Conservation (phyloP, 1,284 basidiomycete species). For the Pseudozyma tsukubaensis region DNA sequence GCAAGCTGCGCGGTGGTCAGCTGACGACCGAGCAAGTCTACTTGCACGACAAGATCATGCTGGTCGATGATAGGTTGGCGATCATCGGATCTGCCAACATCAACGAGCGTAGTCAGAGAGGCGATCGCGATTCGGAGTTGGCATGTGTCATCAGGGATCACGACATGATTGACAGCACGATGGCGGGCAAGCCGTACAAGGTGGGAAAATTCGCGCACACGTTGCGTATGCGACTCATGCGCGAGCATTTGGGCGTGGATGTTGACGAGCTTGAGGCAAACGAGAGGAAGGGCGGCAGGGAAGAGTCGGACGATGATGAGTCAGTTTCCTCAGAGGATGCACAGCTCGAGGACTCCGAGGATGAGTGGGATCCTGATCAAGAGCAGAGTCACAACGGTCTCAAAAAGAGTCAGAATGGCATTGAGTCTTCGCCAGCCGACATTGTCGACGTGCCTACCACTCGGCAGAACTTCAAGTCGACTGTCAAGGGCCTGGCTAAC, state of each 20-base stretch:
- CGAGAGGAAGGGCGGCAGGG: slow-evolving; percentile 31
- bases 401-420: slow-evolving; percentile 12
- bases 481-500: slow-evolving; percentile 17
- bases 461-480: slow-evolving; percentile 15
- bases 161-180: slow-evolving; percentile 89
- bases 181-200: slow-evolving; percentile 94
- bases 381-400: slow-evolving; percentile 74
- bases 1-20: slow-evolving; percentile 84
- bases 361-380: slow-evolving; percentile 81
- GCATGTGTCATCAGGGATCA: slow-evolving; percentile 93
- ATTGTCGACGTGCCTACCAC: slow-evolving; percentile 32
- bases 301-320: slow-evolving; percentile 9
- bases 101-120: slow-evolving; percentile 94
- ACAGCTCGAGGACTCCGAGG: slow-evolving; percentile 46
- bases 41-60: slow-evolving; percentile 75
- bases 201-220: slow-evolving; percentile 97
- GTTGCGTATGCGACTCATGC: slow-evolving; percentile 91
- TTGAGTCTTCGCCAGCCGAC: slow-evolving; percentile 8
- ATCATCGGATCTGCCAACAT: slow-evolving; percentile 99
- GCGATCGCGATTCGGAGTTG: slow-evolving; percentile 95
- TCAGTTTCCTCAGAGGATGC: slow-evolving; percentile 11
- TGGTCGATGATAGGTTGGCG: slow-evolving; percentile 95
- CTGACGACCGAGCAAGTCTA: slow-evolving; percentile 85
- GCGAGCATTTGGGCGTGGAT: slow-evolving; percentile 94
- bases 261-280: slow-evolving; percentile 81